Base-by-base conservation (phyloP, 305 asterid species). In the Fraxinus nigra region DNA sequence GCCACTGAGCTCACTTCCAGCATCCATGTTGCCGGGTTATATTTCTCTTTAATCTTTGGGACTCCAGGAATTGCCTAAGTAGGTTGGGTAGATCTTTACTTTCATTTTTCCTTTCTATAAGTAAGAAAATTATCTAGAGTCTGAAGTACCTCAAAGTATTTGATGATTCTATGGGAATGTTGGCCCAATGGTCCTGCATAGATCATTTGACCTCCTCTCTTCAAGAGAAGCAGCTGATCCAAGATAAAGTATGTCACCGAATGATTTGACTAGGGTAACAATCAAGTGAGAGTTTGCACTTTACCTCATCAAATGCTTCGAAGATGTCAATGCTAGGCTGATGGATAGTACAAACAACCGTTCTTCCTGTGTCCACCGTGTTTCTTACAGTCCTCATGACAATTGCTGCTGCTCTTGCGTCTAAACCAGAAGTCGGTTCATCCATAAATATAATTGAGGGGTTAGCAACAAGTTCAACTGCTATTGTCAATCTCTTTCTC, bases 1-100 rank as follows among this genome's bases (percentile, higher is more conserved):
- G 91, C 93, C 26, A 85, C 84, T 13, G 98, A 94, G 90, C 96
- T 94, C 28, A 87, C 98, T 88, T 94, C 98, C n/a, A 97, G 92
- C 99, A 94, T 97, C 99, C 98, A 95, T 24, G 99, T 92, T 54
- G 99, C 98, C 22, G 98, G 98, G 83, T 97, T 97, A 76, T 92
- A 89, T 80, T 94, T 93, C 78, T 92, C 97, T 86, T 85, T 91
- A 46, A 97, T 94, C 81, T 84, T 92, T 30, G 92, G 89, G 18
- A 94, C 94, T 78, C 97, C 97, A 3, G 91, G 89, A 74, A 95
- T 86, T 43, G 91, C 91, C 99, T 94, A 82, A 78, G 85, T 73
- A 43, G 1, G 56, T 84, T 81, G 48, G 10, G 1, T n/a, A 6
- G 4, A n/a, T 82, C 38, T 43, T 72, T 38, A 73, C 28, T 56